A percentile compares a stretch with the other conserved stretches of the same genome.
phyloP scores from a whole-genome alignment of 371 early-diverging fungal genomes.

The Actinomucor elegans region DNA sequence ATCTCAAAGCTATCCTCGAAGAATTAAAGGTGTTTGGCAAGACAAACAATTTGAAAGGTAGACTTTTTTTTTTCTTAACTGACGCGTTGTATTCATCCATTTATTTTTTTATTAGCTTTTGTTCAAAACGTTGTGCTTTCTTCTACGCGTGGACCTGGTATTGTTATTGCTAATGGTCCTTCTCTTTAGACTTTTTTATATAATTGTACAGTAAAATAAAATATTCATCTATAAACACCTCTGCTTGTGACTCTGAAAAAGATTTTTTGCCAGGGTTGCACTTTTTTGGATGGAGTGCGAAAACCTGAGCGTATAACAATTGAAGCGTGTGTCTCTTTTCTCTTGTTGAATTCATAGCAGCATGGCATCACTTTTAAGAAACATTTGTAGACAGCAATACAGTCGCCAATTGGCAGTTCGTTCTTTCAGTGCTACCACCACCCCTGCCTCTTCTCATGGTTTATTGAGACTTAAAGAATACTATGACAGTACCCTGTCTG shows the following conservation, averaged over 20 bases:
- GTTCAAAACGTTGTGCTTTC: slow-evolving; percentile 61
- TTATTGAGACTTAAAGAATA: slow-evolving; percentile 78
- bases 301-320: not conserved
- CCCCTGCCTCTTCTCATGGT: slow-evolving; percentile 43
- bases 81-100: not conserved
- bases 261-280: not conserved
- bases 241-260: not conserved
- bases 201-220: no score
- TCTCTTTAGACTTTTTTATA: slow-evolving; percentile 10
- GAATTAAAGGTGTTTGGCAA: slow-evolving; percentile 59
- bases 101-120: slow-evolving; percentile 46
- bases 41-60: slow-evolving; percentile 60
- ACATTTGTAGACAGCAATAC: slow-evolving; percentile 15
- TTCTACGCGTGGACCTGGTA: slow-evolving; percentile 64
- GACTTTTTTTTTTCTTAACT: not conserved
- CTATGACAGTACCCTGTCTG: slow-evolving; percentile 78
- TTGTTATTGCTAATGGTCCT: slow-evolving; percentile 41
- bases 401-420: slow-evolving; percentile 10
- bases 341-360: no score
- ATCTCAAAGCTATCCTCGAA: slow-evolving; percentile 56
- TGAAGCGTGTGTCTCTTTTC: no score
- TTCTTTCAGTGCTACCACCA: slow-evolving; percentile 28
- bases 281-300: not conserved
- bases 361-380: slow-evolving; percentile 19
- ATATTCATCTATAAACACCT: not conserved